These are phyloP conservation scores for Allomyces arbusculus DNA, from an alignment of 192 early-diverging fungal genomes.

Conservation along the genomic window DNA sequence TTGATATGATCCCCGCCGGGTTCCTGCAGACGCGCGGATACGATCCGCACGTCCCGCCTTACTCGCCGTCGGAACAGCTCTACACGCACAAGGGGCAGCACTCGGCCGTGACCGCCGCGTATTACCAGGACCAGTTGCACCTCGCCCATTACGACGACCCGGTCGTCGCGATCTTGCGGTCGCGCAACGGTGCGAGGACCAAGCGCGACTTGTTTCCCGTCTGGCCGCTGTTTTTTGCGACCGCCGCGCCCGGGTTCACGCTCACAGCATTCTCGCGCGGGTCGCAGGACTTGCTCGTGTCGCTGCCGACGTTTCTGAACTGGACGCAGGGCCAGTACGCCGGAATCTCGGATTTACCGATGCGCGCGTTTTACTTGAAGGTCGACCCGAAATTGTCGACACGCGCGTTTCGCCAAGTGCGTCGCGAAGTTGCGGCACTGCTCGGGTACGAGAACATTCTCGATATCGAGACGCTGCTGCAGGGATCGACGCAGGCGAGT, in stretches of 20 bases:
- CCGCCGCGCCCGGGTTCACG: conserved; percentile 1
- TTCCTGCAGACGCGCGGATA: neutral
- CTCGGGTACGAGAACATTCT: conserved; percentile 3
- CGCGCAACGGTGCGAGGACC: no score
- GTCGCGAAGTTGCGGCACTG: neutral
- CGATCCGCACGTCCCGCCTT: neutral
- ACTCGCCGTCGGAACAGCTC: conserved; percentile 7
- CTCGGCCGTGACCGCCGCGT: conserved; percentile 4
- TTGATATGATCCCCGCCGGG: conserved; percentile 3
- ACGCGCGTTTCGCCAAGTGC: neutral
- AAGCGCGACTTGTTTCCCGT: neutral
- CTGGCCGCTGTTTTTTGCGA: conserved; percentile 5
- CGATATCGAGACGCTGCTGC: conserved; percentile 2
- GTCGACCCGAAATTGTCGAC: conserved; percentile 2
- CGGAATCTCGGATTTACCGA: conserved; percentile 6
- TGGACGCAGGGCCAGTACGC: conserved; percentile 3
- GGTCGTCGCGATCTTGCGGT: no score
- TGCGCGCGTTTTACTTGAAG: conserved; percentile 4
- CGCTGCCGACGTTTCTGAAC: conserved; percentile 10
- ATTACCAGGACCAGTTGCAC: conserved; percentile 4
- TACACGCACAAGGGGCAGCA: conserved; percentile 6
- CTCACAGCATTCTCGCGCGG: conserved; percentile 8
- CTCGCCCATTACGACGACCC: conserved; percentile 1
- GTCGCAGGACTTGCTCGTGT: conserved; percentile 5
- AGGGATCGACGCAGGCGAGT: neutral